Base-by-base conservation (phyloP, 495 filamentous ascomycete species). In the Penicillium bialowiezense region DNA sequence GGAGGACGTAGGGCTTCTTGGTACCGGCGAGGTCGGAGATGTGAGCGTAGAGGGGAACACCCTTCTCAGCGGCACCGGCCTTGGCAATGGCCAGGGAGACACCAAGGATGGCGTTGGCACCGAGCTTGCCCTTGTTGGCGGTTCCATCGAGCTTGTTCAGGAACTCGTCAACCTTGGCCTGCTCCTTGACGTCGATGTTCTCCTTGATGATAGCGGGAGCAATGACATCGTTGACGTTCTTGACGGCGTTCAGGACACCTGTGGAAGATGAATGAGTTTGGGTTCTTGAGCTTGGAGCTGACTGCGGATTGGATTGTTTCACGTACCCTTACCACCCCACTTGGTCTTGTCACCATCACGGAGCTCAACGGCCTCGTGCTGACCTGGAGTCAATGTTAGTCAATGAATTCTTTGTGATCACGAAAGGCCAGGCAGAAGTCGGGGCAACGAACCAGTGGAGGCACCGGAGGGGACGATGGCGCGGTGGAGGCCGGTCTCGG, bases 1-100 rank as follows among this genome's bases (percentile, higher is more conserved):
- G 95, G 9, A 99, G 87, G 51, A 99, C 95, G 65, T 95, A 99
- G 64, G 95, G 95, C 87, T 99, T 96, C 87, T 97, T 97, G 72
- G 93, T 97, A 56, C 91, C 93, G 50, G 95, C 91, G 59, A 99
- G 88, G 73, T 97, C 95, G 65, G 93, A 96, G 70, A 99, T 85
- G 77, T 99, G 95, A 58, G 88, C 90, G 69, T 97, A 99, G 55
- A 99, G 88, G 55, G 95, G 95, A 48, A 99, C 86, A 58, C 85
- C 84, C 87, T 99, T 99, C 86, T 97, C 91, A 66, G 93, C 93
- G 63, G 93, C 93, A 59, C 89, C 93, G 55, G 95, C 95, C 85
- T 99, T 99, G 63, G 95, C 92, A 67, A 97, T 80, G 49, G 92
- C 95, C 75, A 99, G 77, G 72, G 80, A 86, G 73, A 97, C 95